Conservation (phyloP, 208 protist species). For the Leptomonas pyrrhocoris region DNA sequence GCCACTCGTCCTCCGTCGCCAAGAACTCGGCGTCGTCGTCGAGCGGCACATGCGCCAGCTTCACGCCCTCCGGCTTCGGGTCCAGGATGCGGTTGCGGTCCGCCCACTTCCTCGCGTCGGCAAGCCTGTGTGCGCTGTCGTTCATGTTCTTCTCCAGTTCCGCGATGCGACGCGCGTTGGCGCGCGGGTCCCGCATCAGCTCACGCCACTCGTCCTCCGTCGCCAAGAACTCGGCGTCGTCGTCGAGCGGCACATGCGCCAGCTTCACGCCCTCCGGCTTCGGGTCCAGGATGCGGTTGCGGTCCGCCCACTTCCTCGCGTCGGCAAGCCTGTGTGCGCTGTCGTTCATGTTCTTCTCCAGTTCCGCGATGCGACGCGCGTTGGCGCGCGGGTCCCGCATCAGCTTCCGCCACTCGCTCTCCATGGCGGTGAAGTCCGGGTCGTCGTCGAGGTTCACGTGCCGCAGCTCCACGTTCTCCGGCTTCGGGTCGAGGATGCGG, state of each 20-base stretch:
- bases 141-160: slow-evolving; percentile 32
- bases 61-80: slow-evolving; percentile 55
- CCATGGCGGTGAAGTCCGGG: slow-evolving; percentile 52
- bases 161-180: slow-evolving; percentile 25
- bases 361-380: slow-evolving; percentile 19
- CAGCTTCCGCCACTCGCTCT: slow-evolving; percentile 55
- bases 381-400: slow-evolving; percentile 50
- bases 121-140: slow-evolving; percentile 32
- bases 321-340: slow-evolving; percentile 48
- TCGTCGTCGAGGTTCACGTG: slow-evolving; percentile 67
- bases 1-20: slow-evolving; percentile 38
- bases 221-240: slow-evolving; percentile 35
- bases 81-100: slow-evolving; percentile 47
- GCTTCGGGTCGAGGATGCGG: slow-evolving; percentile 55
- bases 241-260: slow-evolving; percentile 50
- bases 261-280: slow-evolving; percentile 63
- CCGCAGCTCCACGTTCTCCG: slow-evolving; percentile 58
- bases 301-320: slow-evolving; percentile 40
- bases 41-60: slow-evolving; percentile 47
- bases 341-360: slow-evolving; percentile 54
- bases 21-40: slow-evolving; percentile 44
- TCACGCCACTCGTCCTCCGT: slow-evolving; percentile 41
- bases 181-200: slow-evolving; percentile 40
- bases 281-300: slow-evolving; percentile 39
- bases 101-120: slow-evolving; percentile 21